Evolutionary conservation across 371 early-diverging fungal genomes (phyloP), one percentile per base, ranked within the genome.

Genomic region (Mortierella sp.): DNA sequence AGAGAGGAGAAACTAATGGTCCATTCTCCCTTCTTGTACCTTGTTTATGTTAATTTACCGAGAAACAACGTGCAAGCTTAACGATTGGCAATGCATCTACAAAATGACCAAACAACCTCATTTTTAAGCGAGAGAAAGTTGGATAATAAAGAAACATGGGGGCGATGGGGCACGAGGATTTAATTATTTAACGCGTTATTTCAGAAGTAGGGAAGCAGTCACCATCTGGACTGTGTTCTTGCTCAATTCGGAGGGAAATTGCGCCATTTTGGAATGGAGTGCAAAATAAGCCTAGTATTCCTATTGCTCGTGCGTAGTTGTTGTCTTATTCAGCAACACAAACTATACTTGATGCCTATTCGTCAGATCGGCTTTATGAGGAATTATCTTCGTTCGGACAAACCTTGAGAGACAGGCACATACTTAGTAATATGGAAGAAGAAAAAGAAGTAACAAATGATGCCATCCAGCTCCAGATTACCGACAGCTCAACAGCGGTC

Each of bases 391-490:
- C 26, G 28, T 40, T 35, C n/a, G 61, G 29, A 47, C 55, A 28
- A n/a, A n/a, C n/a, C 51, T 28, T 54, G 17, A 40, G 47, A 57
- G 13, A 17, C n/a, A 51, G 55, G 47, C 9, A 66, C 34, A 40
- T 8, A 64, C 31, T 57, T 2, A n/a, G n/a, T n/a, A n/a, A n/a
- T n/a, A n/a, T n/a, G 17, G 15, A 47, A 40, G 58, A 47, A 45
- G 47, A 12, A 56, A 32, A 56, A 47, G 66, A 65, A 65, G 51
- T 55, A 60, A 31, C 54, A 74, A 74, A 75, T 75, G 75, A 75
- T 75, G 75, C 75, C 75, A 75, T 75, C 42, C 68, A 19, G 40
- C 57, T n/a, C 61, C 51, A 51, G 59, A 69, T 32, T 37, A 35
- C 37, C 56, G 28, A 45, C 49, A 45, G 37, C 45, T 1, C 45